phyloP scores from a whole-genome alignment of 495 filamentous ascomycete species.

The Articulospora tetracladia region DNA sequence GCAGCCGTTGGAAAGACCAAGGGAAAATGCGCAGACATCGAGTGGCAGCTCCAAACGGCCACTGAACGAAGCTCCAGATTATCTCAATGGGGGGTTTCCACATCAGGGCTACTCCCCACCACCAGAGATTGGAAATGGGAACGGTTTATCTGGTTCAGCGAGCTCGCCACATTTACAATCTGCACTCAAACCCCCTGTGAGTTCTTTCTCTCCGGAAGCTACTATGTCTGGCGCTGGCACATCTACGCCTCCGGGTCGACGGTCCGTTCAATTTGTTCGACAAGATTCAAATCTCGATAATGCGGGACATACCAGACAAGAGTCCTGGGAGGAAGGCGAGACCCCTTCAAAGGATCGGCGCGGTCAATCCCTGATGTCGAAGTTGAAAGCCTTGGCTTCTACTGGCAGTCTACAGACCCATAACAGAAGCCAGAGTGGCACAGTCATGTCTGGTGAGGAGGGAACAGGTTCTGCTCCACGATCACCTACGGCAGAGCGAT shows the following conservation, averaged over 20 bases:
- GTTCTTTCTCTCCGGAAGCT: slow-evolving; percentile 6
- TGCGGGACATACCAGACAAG: slow-evolving; percentile 46
- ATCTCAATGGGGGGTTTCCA: slow-evolving; percentile 38
- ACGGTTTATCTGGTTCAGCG: slow-evolving; percentile 15
- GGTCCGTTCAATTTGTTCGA: slow-evolving; percentile 63
- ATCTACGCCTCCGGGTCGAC: slow-evolving; percentile 44
- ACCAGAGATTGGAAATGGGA: slow-evolving; percentile 11
- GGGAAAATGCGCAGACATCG: slow-evolving; percentile 1
- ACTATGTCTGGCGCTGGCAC: slow-evolving; percentile 29
- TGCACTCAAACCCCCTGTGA: slow-evolving; percentile 13
- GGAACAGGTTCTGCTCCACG: slow-evolving; percentile 45
- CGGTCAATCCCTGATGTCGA: slow-evolving; percentile 60
- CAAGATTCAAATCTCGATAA: slow-evolving; percentile 38
- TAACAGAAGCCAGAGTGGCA: slow-evolving; percentile 35
- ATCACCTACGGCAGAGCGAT: slow-evolving; percentile 26
- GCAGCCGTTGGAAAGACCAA: not conserved
- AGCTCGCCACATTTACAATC: slow-evolving; percentile 13
- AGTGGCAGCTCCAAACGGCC: slow-evolving; percentile 18
- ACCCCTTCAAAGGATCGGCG: slow-evolving; percentile 45
- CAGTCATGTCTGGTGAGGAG: slow-evolving; percentile 33
- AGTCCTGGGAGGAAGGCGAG: slow-evolving; percentile 54
- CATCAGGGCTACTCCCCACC: slow-evolving; percentile 27
- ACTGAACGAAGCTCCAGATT: slow-evolving; percentile 33
- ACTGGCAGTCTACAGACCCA: slow-evolving; percentile 39
- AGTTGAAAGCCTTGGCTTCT: slow-evolving; percentile 55